These are phyloP conservation scores for Multifurca ochricompacta DNA, from an alignment of 768 basidiomycete genomes.

Conservation along the genomic window DNA sequence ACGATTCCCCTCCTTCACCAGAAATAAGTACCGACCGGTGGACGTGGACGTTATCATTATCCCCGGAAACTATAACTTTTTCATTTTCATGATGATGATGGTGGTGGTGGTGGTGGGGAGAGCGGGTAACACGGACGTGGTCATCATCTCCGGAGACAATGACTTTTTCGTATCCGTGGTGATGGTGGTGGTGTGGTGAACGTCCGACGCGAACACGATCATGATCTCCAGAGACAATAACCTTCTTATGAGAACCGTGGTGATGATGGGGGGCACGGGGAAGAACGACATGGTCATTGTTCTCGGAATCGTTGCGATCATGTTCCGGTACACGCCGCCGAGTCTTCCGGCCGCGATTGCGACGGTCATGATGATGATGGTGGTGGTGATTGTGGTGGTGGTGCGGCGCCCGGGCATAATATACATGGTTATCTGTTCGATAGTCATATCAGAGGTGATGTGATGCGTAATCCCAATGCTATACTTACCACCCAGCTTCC, in stretches of 20 bases:
- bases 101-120: background rate
- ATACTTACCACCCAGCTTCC: slow-evolving; percentile 1
- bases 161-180: slow-evolving; percentile 1
- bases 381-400: slow-evolving; percentile 10
- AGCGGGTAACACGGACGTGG: slow-evolving; percentile 11
- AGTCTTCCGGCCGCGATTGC: background rate
- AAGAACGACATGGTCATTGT: background rate
- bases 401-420: background rate
- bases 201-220: too few relatives aligned
- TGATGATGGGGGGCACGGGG: slow-evolving; percentile 5
- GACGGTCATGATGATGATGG: slow-evolving; percentile 8
- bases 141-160: slow-evolving; percentile 15
- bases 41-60: slow-evolving; percentile 22
- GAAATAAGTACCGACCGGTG: slow-evolving; percentile 19
- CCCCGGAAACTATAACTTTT: slow-evolving; percentile 21
- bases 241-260: background rate
- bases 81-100: slow-evolving; percentile 21
- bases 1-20: slow-evolving; percentile 18
- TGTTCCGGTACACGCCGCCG: background rate
- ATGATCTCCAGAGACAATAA: too few relatives aligned
- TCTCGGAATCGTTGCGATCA: background rate
- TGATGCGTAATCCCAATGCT: background rate
- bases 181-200: slow-evolving; percentile 10
- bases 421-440: background rate
- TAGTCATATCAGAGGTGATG: background rate